Evolutionary conservation across 2,329 filamentous ascomycete species (phyloP).

Genomic region (Colletotrichum viniferum): DNA sequence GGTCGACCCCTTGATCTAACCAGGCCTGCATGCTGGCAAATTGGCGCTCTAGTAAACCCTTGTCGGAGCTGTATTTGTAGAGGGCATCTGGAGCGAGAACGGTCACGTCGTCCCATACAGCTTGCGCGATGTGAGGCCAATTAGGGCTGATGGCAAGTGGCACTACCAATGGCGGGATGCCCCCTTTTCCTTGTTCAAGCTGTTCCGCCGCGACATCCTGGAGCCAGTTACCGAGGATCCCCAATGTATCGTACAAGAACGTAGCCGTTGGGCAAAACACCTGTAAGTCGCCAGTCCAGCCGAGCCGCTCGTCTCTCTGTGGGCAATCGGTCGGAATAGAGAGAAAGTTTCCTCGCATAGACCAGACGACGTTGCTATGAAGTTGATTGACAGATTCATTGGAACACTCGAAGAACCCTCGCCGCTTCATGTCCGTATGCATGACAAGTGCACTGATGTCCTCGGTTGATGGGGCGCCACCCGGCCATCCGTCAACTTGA

Average conservation of each 20-base stretch:
- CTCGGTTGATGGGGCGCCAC: not conserved
- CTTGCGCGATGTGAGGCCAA: conserved; percentile 19
- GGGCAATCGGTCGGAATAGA: conserved; percentile 16
- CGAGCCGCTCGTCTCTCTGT: conserved; percentile 11
- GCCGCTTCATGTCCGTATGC: conserved; percentile 10
- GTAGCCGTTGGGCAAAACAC: conserved; percentile 9
- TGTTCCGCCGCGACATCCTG: conserved; percentile 13
- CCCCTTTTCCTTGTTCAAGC: conserved; percentile 31
- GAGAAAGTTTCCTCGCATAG: conserved; percentile 14
- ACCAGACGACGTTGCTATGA: conserved; percentile 14
- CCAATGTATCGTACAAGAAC: conserved; percentile 11
- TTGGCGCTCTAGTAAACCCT: not conserved
- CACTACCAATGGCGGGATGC: conserved; percentile 35
- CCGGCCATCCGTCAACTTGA: conserved; percentile 1
- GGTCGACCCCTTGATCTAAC: conserved; percentile 9
- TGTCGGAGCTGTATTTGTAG: conserved; percentile 13
- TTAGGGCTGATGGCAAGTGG: conserved; percentile 27
- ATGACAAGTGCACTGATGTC: conserved; percentile 4
- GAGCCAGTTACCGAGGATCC: conserved; percentile 11
- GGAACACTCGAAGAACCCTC: conserved; percentile 16
- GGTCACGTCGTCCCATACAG: conserved; percentile 15
- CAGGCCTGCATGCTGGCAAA: conserved; percentile 10
- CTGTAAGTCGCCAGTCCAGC: conserved; percentile 15
- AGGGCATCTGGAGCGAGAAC: not conserved
- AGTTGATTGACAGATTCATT: conserved; percentile 6